phyloP scores from a whole-genome alignment of 2,329 filamentous ascomycete genomes.

The Clonostachys rhizophaga region DNA sequence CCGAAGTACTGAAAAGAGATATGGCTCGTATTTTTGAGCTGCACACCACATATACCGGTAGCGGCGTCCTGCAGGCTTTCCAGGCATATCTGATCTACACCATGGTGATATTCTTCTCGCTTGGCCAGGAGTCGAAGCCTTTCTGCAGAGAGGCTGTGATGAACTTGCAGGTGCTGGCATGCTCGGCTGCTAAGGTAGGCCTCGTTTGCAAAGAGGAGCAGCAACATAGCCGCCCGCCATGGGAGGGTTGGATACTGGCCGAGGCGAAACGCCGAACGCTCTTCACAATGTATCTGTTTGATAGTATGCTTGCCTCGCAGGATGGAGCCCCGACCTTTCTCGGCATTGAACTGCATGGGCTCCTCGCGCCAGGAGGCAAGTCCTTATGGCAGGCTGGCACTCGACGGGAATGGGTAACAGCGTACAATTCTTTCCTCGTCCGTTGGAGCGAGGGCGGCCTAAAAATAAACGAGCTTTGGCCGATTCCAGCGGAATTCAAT shows the following conservation, averaged over 20 bases:
- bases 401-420: conserved; percentile 31
- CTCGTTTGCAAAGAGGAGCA: conserved; percentile 13
- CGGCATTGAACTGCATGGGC: conserved; percentile 37
- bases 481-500: conserved; percentile 14
- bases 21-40: too few species aligned
- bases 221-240: conserved; percentile 28
- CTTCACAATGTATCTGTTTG: conserved; percentile 48
- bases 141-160: conserved; percentile 38
- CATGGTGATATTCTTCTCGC: conserved; percentile 38
- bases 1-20: conserved; percentile 3
- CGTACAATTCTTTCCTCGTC: conserved; percentile 34
- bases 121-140: conserved; percentile 8
- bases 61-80: conserved; percentile 23
- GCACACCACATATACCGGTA: too few species aligned
- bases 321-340: conserved; percentile 40
- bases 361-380: conserved; percentile 35
- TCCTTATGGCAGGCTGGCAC: conserved; percentile 33
- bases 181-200: conserved; percentile 26
- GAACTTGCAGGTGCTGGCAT: conserved; percentile 44
- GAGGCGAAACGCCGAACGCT: conserved; percentile 47
- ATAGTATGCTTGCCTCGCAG: conserved; percentile 37
- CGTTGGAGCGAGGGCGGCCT: conserved; percentile 34
- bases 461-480: conserved; percentile 46
- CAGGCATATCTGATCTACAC: conserved; percentile 50
- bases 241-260: conserved; percentile 49